Evolutionary conservation across 345 rosid species (phyloP).

Genomic region (Hibiscus tridactylites): DNA sequence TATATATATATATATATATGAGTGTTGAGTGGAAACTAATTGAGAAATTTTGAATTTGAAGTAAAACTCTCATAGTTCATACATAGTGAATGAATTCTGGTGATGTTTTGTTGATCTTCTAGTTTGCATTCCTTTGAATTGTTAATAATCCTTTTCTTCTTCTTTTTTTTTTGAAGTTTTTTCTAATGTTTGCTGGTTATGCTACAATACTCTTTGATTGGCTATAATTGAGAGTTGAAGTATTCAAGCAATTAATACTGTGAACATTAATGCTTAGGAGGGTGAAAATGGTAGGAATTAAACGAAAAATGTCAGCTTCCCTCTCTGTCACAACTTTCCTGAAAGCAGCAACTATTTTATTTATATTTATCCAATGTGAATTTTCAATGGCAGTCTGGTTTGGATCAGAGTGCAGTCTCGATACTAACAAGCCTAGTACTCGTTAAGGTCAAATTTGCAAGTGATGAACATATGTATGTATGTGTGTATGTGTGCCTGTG

Average conservation of each 20-base stretch:
- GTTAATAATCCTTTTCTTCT: background rate
- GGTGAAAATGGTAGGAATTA: background rate
- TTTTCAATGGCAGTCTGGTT: no score
- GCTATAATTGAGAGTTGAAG: background rate
- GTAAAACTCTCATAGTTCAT: background rate
- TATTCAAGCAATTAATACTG: background rate
- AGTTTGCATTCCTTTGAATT: background rate
- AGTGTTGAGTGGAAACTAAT: background rate
- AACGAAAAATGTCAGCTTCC: background rate
- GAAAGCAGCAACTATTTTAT: no score
- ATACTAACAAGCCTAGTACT: background rate
- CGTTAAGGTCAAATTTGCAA: background rate
- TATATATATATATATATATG: no score
- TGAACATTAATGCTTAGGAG: background rate
- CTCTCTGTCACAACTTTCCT: no score
- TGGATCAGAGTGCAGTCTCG: no score
- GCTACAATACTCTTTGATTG: background rate
- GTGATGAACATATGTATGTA: background rate
- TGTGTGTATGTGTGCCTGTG: no score
- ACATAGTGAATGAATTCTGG: background rate
- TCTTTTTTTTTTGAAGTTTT: background rate
- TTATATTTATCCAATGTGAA: no score
- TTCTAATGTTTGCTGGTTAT: background rate
- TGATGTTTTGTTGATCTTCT: background rate
- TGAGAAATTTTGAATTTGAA: background rate